Evolutionary conservation across 371 early-diverging fungal genomes (phyloP), one percentile per base, ranked within the genome.

Genomic region (Mucor velutinosus): DNA sequence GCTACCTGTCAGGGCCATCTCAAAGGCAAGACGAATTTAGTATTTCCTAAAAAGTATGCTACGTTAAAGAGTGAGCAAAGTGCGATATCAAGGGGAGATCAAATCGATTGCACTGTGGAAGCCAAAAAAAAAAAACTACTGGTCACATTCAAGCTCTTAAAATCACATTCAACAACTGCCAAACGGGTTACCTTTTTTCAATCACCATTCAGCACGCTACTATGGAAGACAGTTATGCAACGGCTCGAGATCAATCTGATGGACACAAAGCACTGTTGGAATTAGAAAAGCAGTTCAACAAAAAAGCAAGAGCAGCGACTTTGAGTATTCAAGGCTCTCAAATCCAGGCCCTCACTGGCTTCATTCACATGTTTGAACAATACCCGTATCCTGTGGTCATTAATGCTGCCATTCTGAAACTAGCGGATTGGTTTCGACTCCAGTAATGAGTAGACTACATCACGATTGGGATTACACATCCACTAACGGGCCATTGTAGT

Each of bases 341-440:
- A 57, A 77, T 87, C 19, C 78, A 81, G 37, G 85, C 86, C 10
- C 75, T 87, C 10, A 84, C 84, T 21, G 76, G 74, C 14, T 87
- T 83, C 51, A 74, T 81, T 15, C 75, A 73, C 27, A 75, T 87
- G 15, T 85, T 87, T 67, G 81, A 86, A 43, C 77, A 82, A 23
- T 84, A 80, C 62, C 84, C 88, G 0, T 77, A 80, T 47, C 84
- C 88, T 21, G 82, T 86, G 32, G 72, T 87, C 27, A 81, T 87
- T 62, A 87, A 83, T 56, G 81, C 86, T 47, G 86, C 81, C 12
- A 76, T 87, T 47, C 70, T 87, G 15, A 87, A 87, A 63, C 68
- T 87, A 3, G 86, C 86, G 7, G 88, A 87, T 61, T 87, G 84
- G 79, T 87, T 84, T 69, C 76, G 83, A 27, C 72, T 70, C 47